Evolutionary conservation across 164 flowering plant genomes (phyloP), one percentile per base, ranked within the genome.

Genomic region (Aristolochia contorta): DNA sequence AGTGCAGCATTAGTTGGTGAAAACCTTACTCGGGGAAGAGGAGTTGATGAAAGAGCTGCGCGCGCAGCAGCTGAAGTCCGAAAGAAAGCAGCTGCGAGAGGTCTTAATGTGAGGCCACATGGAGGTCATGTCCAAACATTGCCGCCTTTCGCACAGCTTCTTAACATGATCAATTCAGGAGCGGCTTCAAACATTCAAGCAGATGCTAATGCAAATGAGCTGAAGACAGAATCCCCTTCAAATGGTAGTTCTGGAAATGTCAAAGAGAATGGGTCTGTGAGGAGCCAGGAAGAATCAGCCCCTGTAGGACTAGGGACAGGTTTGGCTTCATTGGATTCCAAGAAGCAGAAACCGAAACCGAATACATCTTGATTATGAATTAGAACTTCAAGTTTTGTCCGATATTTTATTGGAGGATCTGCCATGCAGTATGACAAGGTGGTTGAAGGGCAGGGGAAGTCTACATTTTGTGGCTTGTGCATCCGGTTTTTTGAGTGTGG

Each of bases 41-140:
- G 93, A 20, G 74, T 84, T 24, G 97, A 91, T 67, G 97, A 91
- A 65, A 75, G 97, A 60, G 92, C 89, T 54, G 91, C 92, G 16
- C 89, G 95, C 55, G 92, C 94, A 22, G 87, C 87, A 13, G 96
- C 89, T 47, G 97, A 84, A 59, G 87, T 68, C 12, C 73, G 89
- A 64, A 90, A 88, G 75, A 93, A 87, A 67, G 94, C 97, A n/a
- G 89, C 89, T 16, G 97, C 94, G 1, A 79, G 75, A 71, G 97
- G 96, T 12, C 85, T 87, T 22, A 63, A 74, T 57, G 72, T 79
- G 32, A 86, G 95, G 3, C 84, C 83, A 0, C 93, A 79, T 45
- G 89, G 87, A 65, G 82, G 78, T 65, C 89, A 90, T 4, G 85
- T 74, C 50, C 92, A 82, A 72, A 77, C 88, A 19, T 19, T 78